Conservation (phyloP, 2,329 filamentous ascomycete genomes). For the Neonectria sp. region DNA sequence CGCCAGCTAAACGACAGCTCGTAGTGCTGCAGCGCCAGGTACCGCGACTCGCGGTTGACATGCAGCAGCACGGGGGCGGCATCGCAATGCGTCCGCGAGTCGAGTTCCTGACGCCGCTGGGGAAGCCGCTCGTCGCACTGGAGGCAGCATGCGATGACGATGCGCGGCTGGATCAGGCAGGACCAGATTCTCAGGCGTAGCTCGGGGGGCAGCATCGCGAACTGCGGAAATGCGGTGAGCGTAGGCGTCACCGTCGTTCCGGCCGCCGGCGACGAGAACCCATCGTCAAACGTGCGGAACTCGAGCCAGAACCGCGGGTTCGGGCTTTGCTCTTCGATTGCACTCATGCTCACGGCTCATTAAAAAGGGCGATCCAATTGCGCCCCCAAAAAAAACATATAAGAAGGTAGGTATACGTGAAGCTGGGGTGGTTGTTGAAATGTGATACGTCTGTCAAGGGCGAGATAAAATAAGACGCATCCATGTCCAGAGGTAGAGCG, state of each 20-base stretch:
- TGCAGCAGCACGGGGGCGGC: slow-evolving; percentile 60
- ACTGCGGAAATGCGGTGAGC: slow-evolving; percentile 53
- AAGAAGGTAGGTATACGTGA: slow-evolving; percentile 10
- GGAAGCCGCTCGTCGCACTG: slow-evolving; percentile 49
- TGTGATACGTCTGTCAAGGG: slow-evolving; percentile 20
- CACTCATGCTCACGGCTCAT: slow-evolving; percentile 37
- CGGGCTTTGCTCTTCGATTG: slow-evolving; percentile 43
- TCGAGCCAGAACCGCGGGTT: slow-evolving; percentile 60
- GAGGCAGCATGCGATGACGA: slow-evolving; percentile 61
- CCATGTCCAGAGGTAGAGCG: slow-evolving; percentile 25
- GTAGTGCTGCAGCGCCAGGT: slow-evolving; percentile 60
- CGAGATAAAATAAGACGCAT: slow-evolving; percentile 34
- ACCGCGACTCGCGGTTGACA: slow-evolving; percentile 60
- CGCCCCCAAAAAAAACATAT: background rate
- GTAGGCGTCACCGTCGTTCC: slow-evolving; percentile 2
- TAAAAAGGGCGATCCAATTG: slow-evolving; percentile 23
- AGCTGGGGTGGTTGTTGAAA: slow-evolving; percentile 8
- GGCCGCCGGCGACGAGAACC: slow-evolving; percentile 44
- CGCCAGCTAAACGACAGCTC: slow-evolving; percentile 64
- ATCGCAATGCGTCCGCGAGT: slow-evolving; percentile 44
- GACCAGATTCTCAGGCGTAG: slow-evolving; percentile 66
- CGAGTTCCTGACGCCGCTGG: slow-evolving; percentile 48
- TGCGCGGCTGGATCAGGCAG: slow-evolving; percentile 60
- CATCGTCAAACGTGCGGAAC: slow-evolving; percentile 62
- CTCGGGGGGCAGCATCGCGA: slow-evolving; percentile 60